Percentiles rank a stretch among this genome's conserved stretches.
These are phyloP conservation scores for Turnera subulata DNA, from an alignment of 345 rosid species.

Conservation along the genomic window DNA sequence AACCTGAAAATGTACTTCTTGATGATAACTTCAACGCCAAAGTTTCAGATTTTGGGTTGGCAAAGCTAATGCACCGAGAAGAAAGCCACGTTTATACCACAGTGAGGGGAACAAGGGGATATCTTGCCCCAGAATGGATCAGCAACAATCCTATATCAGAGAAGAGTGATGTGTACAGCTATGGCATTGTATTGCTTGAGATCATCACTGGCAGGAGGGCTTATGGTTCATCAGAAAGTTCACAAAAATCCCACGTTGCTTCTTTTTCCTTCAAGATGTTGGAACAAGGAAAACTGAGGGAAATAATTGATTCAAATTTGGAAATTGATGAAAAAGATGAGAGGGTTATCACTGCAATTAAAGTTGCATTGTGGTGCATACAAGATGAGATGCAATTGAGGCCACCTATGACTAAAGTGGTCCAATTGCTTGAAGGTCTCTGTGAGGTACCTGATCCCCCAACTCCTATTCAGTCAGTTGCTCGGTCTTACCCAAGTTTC, in stretches of 20 bases:
- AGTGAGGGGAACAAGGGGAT: slow-evolving; percentile 54
- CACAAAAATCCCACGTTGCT: slow-evolving; percentile 40
- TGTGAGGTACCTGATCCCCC: slow-evolving; percentile 38
- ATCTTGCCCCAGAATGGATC: slow-evolving; percentile 65
- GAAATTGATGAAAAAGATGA: slow-evolving; percentile 23
- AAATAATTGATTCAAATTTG: slow-evolving; percentile 40
- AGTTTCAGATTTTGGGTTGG: slow-evolving; percentile 53
- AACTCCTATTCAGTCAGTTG: slow-evolving; percentile 19
- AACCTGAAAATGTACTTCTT: slow-evolving; percentile 46
- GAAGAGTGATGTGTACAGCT: slow-evolving; percentile 56
- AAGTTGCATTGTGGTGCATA: slow-evolving; percentile 56
- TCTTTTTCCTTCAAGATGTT: slow-evolving; percentile 49
- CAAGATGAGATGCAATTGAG: slow-evolving; percentile 48
- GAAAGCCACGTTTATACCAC: slow-evolving; percentile 44
- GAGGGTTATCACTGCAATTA: slow-evolving; percentile 27
- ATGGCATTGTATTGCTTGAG: slow-evolving; percentile 51
- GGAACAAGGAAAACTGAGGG: slow-evolving; percentile 32
- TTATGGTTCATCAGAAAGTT: slow-evolving; percentile 24
- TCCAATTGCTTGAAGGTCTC: slow-evolving; percentile 56
- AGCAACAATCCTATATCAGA: slow-evolving; percentile 42
- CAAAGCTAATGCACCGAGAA: slow-evolving; percentile 47
- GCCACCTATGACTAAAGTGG: slow-evolving; percentile 54
- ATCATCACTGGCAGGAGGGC: slow-evolving; percentile 51
- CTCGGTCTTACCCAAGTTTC: slow-evolving; percentile 19
- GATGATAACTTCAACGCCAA: slow-evolving; percentile 42